Percentiles rank a stretch among this genome's conserved stretches.
Conservation (phyloP, 176 grass and related monocot species). For the Guadua angustifolia region DNA sequence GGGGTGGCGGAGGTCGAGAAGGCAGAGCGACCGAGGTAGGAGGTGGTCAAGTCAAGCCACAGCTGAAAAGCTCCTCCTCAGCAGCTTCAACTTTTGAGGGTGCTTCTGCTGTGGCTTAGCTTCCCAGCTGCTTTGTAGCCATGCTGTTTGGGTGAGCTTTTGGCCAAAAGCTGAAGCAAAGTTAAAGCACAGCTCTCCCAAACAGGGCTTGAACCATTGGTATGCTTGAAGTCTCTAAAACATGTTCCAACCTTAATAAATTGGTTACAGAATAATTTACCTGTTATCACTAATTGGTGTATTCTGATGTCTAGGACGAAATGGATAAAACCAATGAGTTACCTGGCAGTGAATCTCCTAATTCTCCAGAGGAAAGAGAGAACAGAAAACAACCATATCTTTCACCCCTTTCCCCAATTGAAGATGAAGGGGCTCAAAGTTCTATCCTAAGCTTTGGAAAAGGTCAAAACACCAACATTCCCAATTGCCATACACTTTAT, state of each 20-base stretch:
- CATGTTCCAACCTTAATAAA: constrained; percentile 32
- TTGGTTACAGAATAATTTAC: constrained; percentile 32
- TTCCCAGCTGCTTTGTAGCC: too few relatives aligned
- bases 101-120: too few relatives aligned
- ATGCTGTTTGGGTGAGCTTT: too few relatives aligned
- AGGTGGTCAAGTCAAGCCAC: too few relatives aligned
- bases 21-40: too few relatives aligned
- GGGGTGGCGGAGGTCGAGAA: too few relatives aligned
- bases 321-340: constrained; percentile 46
- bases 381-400: constrained; percentile 31
- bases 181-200: too few relatives aligned
- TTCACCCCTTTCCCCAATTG: constrained; percentile 47
- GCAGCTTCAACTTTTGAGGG: too few relatives aligned
- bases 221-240: constrained; percentile 54
- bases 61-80: too few relatives aligned
- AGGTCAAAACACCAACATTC: constrained; percentile 42
- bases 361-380: constrained; percentile 42
- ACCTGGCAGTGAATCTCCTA: constrained; percentile 42
- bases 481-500: constrained; percentile 7
- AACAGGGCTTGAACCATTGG: too few relatives aligned
- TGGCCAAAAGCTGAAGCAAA: too few relatives aligned
- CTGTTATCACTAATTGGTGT: constrained; percentile 17
- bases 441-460: constrained; percentile 47
- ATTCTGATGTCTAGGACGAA: constrained; percentile 34
- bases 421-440: constrained; percentile 50